Evolutionary conservation across 805 yeast genomes (phyloP).

Genomic region (Diddensiella transvaalensis): DNA sequence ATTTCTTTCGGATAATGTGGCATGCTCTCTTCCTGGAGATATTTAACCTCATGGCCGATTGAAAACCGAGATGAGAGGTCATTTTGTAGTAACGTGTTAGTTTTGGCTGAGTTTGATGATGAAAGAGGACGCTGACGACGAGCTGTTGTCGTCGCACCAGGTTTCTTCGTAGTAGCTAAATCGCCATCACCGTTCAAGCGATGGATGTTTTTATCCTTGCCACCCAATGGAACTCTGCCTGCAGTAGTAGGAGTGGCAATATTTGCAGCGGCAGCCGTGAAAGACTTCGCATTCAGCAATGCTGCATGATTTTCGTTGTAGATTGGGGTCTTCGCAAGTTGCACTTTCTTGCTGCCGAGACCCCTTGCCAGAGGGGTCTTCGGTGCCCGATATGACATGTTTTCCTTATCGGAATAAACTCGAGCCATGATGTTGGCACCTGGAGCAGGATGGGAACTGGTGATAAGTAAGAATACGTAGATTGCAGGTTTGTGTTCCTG

Average conservation of each 20-base stretch:
- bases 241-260: slow-evolving; percentile 12
- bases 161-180: neutral
- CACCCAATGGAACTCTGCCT: slow-evolving; percentile 24
- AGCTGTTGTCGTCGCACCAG: neutral
- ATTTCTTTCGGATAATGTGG: slow-evolving; percentile 11
- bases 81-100: neutral
- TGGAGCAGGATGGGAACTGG: too few relatives aligned
- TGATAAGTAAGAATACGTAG: too few relatives aligned
- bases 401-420: slow-evolving; percentile 22
- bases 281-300: neutral
- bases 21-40: neutral
- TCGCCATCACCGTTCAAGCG: neutral
- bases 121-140: slow-evolving; percentile 11
- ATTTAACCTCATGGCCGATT: neutral
- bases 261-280: neutral
- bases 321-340: neutral
- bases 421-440: slow-evolving; percentile 7
- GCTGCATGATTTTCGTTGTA: neutral
- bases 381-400: slow-evolving; percentile 16
- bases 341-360: neutral
- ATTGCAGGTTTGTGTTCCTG: too few relatives aligned
- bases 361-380: slow-evolving; percentile 5
- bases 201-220: slow-evolving; percentile 21
- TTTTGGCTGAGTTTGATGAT: slow-evolving; percentile 8
- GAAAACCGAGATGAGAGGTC: too few relatives aligned